Evolutionary conservation across 805 yeast species (phyloP), one percentile per base, ranked within the genome.

Genomic region (Wickerhamiella nectarea): DNA sequence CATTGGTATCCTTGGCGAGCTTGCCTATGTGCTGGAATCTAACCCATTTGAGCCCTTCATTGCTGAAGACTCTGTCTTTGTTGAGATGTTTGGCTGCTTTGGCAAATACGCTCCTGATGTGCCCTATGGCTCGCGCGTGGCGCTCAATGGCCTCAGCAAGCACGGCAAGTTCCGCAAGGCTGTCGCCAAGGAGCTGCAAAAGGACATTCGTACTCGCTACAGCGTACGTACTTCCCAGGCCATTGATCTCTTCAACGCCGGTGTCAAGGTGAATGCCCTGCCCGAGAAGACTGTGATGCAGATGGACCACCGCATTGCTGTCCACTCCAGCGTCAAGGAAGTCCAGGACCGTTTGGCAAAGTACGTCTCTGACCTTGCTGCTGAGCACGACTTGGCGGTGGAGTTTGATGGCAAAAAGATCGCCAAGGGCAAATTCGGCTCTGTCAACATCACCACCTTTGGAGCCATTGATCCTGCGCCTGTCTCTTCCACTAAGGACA

Each of bases 211-310:
- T n/a, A 22, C 31, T 4, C 38, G 45, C 11, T 74, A 68, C 49
- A 56, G 72, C 38, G 60, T 76, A 17, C 62, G 66, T 38, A 78
- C 85, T 0, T 69, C 80, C 4, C 78, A 72, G 56, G 79, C 84
- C 1, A 65, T 71, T 42, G 83, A 76, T 52, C 67, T 76, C 17
- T 64, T 80, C 44, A 56, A 62, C n/a, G 87, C 86, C 14, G 89
- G 87, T 44, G 70, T 75, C 44, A 80, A 80, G 56, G 68, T 76
- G n/a, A 80, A 80, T 54, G 82, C 86, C 1, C 60, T 80, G 29
- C 87, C 89, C 3, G 85, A 79, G 55, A 58, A 65, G 21, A 71
- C 72, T 3, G 56, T 62, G 24, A 64, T 74, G 37, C 54, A 68
- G 37, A 63, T 76, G 34, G 79, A 80, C 58, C 77, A 76, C 51